These are phyloP conservation scores for Thelephora aurantiotincta DNA, from an alignment of 768 basidiomycete species.

Conservation along the genomic window DNA sequence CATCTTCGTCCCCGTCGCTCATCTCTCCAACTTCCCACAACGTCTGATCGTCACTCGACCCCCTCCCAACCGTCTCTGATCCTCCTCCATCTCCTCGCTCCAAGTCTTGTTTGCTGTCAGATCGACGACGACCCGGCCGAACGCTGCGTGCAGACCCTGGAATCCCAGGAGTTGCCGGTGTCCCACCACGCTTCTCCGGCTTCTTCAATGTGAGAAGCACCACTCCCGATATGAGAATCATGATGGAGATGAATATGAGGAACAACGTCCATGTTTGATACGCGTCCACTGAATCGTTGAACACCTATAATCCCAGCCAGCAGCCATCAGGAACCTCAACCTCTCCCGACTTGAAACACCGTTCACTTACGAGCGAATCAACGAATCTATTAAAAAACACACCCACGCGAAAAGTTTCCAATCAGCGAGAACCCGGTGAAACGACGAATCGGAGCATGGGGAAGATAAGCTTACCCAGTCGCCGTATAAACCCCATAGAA, in stretches of 20 bases:
- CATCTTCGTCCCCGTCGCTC: constrained; percentile 53
- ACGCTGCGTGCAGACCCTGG: constrained; percentile 16
- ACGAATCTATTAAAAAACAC: constrained; percentile 28
- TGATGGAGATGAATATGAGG: constrained; percentile 76
- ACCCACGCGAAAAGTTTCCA: constrained; percentile 41
- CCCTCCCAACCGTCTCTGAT: constrained; percentile 19
- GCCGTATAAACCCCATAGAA: constrained; percentile 92
- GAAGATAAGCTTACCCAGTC: constrained; percentile 36
- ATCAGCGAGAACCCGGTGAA: constrained; percentile 1
- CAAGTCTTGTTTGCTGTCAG: constrained; percentile 16
- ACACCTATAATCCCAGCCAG: constrained; percentile 28
- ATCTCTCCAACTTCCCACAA: constrained; percentile 65
- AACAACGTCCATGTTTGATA: constrained; percentile 83
- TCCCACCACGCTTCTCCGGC: constrained; percentile 36
- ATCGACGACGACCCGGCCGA: constrained; percentile 14
- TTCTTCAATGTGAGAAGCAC: constrained; percentile 92
- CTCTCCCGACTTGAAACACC: background rate
- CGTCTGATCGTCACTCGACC: constrained; percentile 23
- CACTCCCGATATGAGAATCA: constrained; percentile 79
- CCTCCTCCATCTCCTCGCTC: constrained; percentile 23
- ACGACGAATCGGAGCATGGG: background rate
- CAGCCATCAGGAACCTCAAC: background rate
- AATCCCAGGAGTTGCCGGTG: constrained; percentile 16
- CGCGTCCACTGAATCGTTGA: constrained; percentile 77
- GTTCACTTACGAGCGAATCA: background rate